These are phyloP conservation scores for Tuber umbilicatum DNA, from an alignment of 495 filamentous ascomycete species.

Conservation along the genomic window DNA sequence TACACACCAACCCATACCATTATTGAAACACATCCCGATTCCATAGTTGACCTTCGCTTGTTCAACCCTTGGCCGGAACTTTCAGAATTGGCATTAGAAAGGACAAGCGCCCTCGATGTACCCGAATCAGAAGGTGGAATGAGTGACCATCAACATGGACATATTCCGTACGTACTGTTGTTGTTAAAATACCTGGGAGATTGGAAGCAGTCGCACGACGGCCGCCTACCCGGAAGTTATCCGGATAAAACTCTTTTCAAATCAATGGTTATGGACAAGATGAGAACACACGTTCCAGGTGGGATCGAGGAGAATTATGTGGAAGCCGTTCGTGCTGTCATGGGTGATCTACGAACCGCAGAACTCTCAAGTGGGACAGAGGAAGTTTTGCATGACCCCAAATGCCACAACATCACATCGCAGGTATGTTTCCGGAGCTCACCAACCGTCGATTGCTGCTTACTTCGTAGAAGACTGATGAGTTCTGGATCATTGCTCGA, in stretches of 20 bases:
- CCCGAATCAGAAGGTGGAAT: constrained; percentile 44
- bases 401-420: constrained; percentile 49
- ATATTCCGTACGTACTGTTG: constrained; percentile 81
- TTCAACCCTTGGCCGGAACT: constrained; percentile 85
- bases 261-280: constrained; percentile 56
- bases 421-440: constrained; percentile 32
- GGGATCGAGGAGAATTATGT: constrained; percentile 97
- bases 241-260: constrained; percentile 82
- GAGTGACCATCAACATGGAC: constrained; percentile 78
- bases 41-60: constrained; percentile 77
- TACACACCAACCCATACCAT: constrained; percentile 60
- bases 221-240: constrained; percentile 63
- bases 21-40: constrained; percentile 92
- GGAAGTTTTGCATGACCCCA: constrained; percentile 67
- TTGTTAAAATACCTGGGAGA: constrained; percentile 76
- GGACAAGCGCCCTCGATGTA: constrained; percentile 60
- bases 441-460: neutral
- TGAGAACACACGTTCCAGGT: constrained; percentile 69
- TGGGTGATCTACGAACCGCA: constrained; percentile 69
- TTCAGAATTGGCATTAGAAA: constrained; percentile 53
- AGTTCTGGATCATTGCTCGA: constrained; percentile 86
- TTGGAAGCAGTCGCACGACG: constrained; percentile 71
- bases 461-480: constrained; percentile 40
- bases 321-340: constrained; percentile 77
- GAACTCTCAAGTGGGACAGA: constrained; percentile 60